Base-by-base conservation (phyloP, 1,284 basidiomycete genomes). In the Ustilago curta region DNA sequence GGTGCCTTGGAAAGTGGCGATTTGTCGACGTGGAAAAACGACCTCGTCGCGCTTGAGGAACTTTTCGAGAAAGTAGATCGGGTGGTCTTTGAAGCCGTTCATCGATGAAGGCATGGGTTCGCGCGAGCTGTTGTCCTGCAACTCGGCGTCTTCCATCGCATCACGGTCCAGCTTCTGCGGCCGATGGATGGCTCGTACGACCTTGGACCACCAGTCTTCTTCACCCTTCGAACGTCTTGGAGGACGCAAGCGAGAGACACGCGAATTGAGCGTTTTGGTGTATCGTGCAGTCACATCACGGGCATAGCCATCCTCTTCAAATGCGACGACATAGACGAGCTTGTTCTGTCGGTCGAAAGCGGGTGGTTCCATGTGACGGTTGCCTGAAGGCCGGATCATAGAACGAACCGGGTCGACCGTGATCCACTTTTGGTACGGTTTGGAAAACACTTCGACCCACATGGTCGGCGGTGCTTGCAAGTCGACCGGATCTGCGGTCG, bases 361-460 rank as follows among this genome's bases (percentile, higher is more conserved):
- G 12, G 88, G 86, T 0, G 96, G 96, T 85, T 98, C 95, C 86
- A 96, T 98, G 25, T 74, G 65, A 4, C 83, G 72, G 50, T 71
- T 79, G 23, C 82, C 82, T 2, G 77, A 71, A 2, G 80, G 74
- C 5, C 69, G 54, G 5, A 84, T 68, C 14, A 89, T 87, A 61
- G 90, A 90, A 14, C 84, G 76, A 8, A 95, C 89, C 4, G 94
- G 93, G 85, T 99, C 97, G 44, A 98, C 91, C 0, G 94, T 92
- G 19, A 98, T 87, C 96, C 96, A 99, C 43, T 91, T 90, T 48
- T 90, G 91, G 85, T 97, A 95, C 1, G 95, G 91, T 19, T 93
- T 91, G 29, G 93, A 95, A 86, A 95, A 99, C 0, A 97, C 93
- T 85, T 99, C 97, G 1, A 93, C 94, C 97, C 96, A 99, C 85